phyloP scores from a whole-genome alignment of 2,329 filamentous ascomycete species.

The Sarocladium kiliense region DNA sequence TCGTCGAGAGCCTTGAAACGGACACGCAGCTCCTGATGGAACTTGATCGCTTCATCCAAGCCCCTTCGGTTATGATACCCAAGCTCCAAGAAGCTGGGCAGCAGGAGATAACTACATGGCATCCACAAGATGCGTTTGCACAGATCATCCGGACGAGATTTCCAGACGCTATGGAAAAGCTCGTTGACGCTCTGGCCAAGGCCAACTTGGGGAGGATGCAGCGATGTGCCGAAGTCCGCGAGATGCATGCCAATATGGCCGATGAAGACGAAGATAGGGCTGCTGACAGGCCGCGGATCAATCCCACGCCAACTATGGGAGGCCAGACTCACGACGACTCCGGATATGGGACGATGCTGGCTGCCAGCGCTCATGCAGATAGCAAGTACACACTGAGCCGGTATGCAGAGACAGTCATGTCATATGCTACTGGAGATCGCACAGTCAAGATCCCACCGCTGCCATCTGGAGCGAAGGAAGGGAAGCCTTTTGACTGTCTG shows the following conservation, averaged over 20 bases:
- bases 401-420: slow-evolving; percentile 1
- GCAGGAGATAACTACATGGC: background rate
- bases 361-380: background rate
- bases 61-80: background rate
- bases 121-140: background rate
- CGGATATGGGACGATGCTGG: background rate
- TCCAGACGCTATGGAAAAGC: background rate
- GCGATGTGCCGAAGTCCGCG: background rate
- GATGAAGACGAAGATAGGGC: too few relatives aligned
- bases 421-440: background rate
- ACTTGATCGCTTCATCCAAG: background rate
- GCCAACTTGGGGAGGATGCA: background rate
- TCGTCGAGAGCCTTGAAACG: background rate
- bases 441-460: background rate
- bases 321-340: background rate
- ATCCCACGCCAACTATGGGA: background rate
- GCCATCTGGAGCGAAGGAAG: background rate
- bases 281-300: too few relatives aligned
- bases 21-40: slow-evolving; percentile 4
- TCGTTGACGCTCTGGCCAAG: background rate
- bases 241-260: background rate
- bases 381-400: background rate
- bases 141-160: slow-evolving; percentile 1
- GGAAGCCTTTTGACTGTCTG: background rate
- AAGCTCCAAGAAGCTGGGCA: background rate